These are phyloP conservation scores for Leucocoprinus birnbaumii DNA, from an alignment of 768 basidiomycete species.

Conservation along the genomic window DNA sequence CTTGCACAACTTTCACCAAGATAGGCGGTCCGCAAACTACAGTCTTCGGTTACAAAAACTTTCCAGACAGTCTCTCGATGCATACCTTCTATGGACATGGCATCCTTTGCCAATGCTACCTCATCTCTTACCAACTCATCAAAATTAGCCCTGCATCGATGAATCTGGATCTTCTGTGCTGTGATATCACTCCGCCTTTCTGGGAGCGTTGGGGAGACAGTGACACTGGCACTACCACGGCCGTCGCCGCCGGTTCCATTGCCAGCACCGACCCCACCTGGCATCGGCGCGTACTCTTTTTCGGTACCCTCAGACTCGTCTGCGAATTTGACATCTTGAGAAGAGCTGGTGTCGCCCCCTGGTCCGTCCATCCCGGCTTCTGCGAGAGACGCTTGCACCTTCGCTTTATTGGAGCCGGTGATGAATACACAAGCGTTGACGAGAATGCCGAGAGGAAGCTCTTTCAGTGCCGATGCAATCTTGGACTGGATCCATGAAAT, in stretches of 20 bases:
- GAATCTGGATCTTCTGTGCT: conserved; percentile 15
- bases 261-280: conserved; percentile 20
- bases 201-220: conserved; percentile 1
- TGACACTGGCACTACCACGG: conserved; percentile 5
- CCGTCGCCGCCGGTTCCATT: no score
- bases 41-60: background rate
- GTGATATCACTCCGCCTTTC: background rate
- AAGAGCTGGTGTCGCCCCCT: conserved; percentile 20
- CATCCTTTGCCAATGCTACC: conserved; percentile 29
- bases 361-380: conserved; percentile 17
- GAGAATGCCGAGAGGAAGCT: conserved; percentile 24
- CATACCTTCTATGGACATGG: conserved; percentile 47
- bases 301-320: conserved; percentile 13
- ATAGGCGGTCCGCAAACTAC: conserved; percentile 49
- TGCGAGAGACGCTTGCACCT: background rate
- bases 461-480: conserved; percentile 27
- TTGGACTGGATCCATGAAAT: conserved; percentile 43
- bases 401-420: conserved; percentile 24
- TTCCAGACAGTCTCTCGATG: background rate
- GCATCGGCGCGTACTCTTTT: no score
- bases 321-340: background rate
- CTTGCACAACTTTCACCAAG: conserved; percentile 34
- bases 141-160: conserved; percentile 35
- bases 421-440: conserved; percentile 39
- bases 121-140: conserved; percentile 32